These are phyloP conservation scores for Amesomyces nigricolor DNA, from an alignment of 2,329 filamentous ascomycete genomes.

Conservation along the genomic window DNA sequence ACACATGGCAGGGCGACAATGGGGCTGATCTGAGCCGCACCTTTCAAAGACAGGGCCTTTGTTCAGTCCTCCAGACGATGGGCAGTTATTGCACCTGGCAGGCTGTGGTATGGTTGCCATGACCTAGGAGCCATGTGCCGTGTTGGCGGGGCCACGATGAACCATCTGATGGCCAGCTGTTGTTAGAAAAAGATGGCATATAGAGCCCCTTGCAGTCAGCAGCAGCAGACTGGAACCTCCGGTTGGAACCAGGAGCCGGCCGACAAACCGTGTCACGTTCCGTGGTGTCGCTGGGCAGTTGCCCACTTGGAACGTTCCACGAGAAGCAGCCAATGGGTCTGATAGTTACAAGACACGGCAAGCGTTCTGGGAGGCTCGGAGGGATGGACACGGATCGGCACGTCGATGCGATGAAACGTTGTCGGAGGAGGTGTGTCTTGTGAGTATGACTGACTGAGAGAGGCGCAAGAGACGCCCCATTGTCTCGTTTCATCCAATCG, in stretches of 20 bases:
- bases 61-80: conserved; percentile 2
- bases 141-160: background rate
- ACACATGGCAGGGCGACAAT: conserved; percentile 3
- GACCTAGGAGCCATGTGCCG: background rate
- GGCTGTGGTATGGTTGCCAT: conserved; percentile 6
- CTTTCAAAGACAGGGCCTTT: conserved; percentile 5
- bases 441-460: too few species aligned
- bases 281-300: conserved; percentile 6
- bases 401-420: background rate
- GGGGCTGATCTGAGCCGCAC: conserved; percentile 1
- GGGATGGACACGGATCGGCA: background rate
- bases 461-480: too few species aligned
- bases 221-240: background rate
- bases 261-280: conserved; percentile 12
- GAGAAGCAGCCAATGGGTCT: background rate
- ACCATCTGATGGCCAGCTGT: conserved; percentile 11
- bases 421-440: background rate
- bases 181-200: conserved; percentile 12
- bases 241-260: conserved; percentile 9
- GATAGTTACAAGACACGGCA: too few species aligned
- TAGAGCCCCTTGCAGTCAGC: conserved; percentile 8
- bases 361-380: background rate
- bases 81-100: conserved; percentile 1
- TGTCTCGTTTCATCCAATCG: too few species aligned
- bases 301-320: too few species aligned